Conservation (phyloP, 495 filamentous ascomycete genomes). For the Hypoxylon subgilvum region DNA sequence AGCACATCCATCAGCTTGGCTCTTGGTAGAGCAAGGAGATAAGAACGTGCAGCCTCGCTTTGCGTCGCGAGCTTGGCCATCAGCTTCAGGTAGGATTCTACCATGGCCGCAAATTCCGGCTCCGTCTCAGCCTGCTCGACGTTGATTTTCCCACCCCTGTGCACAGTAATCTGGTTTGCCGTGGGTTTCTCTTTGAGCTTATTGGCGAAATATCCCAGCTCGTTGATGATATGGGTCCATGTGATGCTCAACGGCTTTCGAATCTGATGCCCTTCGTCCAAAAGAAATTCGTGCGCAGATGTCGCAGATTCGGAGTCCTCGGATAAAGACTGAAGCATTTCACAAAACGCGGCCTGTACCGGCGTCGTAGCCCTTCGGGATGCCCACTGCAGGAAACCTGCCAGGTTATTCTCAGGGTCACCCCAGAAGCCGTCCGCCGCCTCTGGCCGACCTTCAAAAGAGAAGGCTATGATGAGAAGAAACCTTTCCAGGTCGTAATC, state of each 20-base stretch:
- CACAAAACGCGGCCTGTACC: conserved; percentile 91
- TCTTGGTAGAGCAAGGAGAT: conserved; percentile 67
- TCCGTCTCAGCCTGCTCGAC: conserved; percentile 66
- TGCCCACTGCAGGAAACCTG: conserved; percentile 94
- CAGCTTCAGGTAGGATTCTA: conserved; percentile 89
- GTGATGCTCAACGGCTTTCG: conserved; percentile 80
- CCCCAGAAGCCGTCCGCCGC: conserved; percentile 87
- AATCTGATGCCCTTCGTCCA: conserved; percentile 82
- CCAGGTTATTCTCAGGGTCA: conserved; percentile 85
- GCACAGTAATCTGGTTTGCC: conserved; percentile 58
- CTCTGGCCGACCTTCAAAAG: conserved; percentile 82
- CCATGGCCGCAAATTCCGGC: conserved; percentile 87
- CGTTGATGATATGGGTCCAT: conserved; percentile 91
- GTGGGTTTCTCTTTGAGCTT: conserved; percentile 69
- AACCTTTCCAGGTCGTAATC: conserved; percentile 87
- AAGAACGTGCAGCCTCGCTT: conserved; percentile 69
- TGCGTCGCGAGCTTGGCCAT: conserved; percentile 77
- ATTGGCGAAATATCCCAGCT: conserved; percentile 75
- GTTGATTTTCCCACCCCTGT: conserved; percentile 63
- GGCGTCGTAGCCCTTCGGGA: conserved; percentile 90
- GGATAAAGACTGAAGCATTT: conserved; percentile 87
- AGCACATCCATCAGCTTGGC: conserved; percentile 69
- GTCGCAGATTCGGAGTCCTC: conserved; percentile 78
- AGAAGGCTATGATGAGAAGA: conserved; percentile 86
- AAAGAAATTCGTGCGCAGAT: conserved; percentile 82